Conservation (phyloP, 495 filamentous ascomycete genomes). For the Hypoxylon intermedium region DNA sequence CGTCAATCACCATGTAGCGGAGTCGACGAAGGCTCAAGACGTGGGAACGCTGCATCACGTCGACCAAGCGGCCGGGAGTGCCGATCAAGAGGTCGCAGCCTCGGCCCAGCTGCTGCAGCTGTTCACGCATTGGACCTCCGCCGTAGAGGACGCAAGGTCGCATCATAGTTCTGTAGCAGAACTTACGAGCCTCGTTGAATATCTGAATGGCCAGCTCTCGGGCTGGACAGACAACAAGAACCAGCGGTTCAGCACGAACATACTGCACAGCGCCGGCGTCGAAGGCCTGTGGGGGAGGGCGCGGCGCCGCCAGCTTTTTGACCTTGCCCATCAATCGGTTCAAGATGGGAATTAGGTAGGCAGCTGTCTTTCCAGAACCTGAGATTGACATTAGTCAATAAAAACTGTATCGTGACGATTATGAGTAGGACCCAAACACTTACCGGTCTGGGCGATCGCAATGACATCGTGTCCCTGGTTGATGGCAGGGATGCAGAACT, state of each 20-base stretch:
- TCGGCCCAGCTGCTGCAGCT: slow-evolving; percentile 72
- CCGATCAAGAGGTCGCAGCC: slow-evolving; percentile 91
- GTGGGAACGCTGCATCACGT: slow-evolving; percentile 75
- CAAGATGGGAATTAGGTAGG: slow-evolving; percentile 87
- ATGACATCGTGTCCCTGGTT: slow-evolving; percentile 77
- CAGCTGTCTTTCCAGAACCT: slow-evolving; percentile 97
- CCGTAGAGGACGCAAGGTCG: slow-evolving; percentile 93
- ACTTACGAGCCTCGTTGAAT: slow-evolving; percentile 87
- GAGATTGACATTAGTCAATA: slow-evolving; percentile 3
- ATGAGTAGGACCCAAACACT: slow-evolving; percentile 35
- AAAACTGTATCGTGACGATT: not conserved
- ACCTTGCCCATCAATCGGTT: slow-evolving; percentile 94
- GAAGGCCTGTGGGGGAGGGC: slow-evolving; percentile 63
- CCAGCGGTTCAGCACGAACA: slow-evolving; percentile 80
- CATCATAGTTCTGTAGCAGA: slow-evolving; percentile 93
- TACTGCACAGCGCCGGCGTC: slow-evolving; percentile 51
- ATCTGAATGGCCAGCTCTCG: slow-evolving; percentile 93
- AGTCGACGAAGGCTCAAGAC: slow-evolving; percentile 77
- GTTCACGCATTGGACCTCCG: slow-evolving; percentile 70
- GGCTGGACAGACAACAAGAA: slow-evolving; percentile 83
- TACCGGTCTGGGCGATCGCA: slow-evolving; percentile 91
- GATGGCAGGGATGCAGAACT: slow-evolving; percentile 80
- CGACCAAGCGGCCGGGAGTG: slow-evolving; percentile 83
- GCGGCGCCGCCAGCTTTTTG: slow-evolving; percentile 77
- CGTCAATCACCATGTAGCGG: slow-evolving; percentile 86